Percentiles rank a stretch among this genome's conserved stretches.
phyloP scores from a whole-genome alignment of 768 basidiomycete genomes.

The Boletus speciosus region DNA sequence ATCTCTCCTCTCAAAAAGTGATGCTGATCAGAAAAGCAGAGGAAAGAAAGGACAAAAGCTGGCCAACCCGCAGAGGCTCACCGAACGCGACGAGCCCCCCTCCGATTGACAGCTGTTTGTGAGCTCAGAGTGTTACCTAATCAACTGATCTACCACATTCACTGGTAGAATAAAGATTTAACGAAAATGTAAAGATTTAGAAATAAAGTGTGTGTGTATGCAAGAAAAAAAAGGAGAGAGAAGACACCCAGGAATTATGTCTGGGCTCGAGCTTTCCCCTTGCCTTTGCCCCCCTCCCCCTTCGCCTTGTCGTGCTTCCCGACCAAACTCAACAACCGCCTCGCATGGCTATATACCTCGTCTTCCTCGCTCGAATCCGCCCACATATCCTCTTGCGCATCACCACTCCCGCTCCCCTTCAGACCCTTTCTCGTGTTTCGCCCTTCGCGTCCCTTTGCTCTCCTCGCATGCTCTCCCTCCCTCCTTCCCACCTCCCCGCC shows the following conservation, averaged over 20 bases:
- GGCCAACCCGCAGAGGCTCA: background rate
- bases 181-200: background rate
- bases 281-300: conserved; percentile 8
- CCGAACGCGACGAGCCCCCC: background rate
- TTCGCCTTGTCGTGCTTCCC: conserved; percentile 28
- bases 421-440: background rate
- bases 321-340: conserved; percentile 46
- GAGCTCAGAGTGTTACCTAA: conserved; percentile 6
- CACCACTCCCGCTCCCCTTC: background rate
- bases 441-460: conserved; percentile 3
- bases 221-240: background rate
- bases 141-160: background rate
- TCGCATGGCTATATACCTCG: conserved; percentile 59
- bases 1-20: background rate
- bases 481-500: conserved; percentile 1
- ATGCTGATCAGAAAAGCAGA: background rate
- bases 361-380: conserved; percentile 76
- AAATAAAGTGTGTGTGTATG: background rate
- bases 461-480: background rate
- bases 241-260: background rate
- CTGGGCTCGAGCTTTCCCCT: conserved; percentile 2
- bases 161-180: background rate
- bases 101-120: background rate
- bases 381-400: conserved; percentile 48
- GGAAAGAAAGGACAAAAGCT: background rate